phyloP scores from a whole-genome alignment of 2,329 filamentous ascomycete genomes.

The Scytalidium lignicola region DNA sequence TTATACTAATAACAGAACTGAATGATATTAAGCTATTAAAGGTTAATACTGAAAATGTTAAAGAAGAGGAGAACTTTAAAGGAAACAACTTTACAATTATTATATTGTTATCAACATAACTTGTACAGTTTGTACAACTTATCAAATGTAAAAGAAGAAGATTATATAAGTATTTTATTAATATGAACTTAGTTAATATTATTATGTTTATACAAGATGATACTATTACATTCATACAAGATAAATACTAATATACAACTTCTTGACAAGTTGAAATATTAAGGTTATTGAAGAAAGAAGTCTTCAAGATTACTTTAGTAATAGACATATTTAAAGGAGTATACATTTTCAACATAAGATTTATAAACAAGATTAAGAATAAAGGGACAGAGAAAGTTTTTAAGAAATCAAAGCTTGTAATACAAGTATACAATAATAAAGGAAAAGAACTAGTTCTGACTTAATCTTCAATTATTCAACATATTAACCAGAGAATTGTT shows the following conservation, averaged over 20 bases:
- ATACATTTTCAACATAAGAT: background rate
- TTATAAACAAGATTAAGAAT: constrained; percentile 7
- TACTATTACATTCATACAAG: background rate
- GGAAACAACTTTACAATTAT: no score
- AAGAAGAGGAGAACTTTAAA: no score
- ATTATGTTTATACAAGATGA: background rate
- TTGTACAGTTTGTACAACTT: no score
- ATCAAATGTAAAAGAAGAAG: background rate
- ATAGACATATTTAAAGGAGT: background rate
- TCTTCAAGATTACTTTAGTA: background rate
- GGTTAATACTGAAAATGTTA: background rate
- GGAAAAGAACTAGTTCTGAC: constrained; percentile 8
- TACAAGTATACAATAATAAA: constrained; percentile 9
- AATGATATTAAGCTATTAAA: background rate
- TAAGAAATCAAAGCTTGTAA: constrained; percentile 4
- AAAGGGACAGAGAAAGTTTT: background rate
- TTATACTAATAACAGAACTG: background rate
- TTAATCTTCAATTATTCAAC: constrained; percentile 10
- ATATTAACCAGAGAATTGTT: constrained; percentile 6
- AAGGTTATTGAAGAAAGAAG: background rate
- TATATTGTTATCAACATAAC: background rate
- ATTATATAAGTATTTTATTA: background rate
- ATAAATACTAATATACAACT: background rate
- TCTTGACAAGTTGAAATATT: background rate
- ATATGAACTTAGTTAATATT: background rate